These are phyloP conservation scores for Rhodotorula mucilaginosa DNA, from an alignment of 1,284 basidiomycete genomes.

Conservation along the genomic window DNA sequence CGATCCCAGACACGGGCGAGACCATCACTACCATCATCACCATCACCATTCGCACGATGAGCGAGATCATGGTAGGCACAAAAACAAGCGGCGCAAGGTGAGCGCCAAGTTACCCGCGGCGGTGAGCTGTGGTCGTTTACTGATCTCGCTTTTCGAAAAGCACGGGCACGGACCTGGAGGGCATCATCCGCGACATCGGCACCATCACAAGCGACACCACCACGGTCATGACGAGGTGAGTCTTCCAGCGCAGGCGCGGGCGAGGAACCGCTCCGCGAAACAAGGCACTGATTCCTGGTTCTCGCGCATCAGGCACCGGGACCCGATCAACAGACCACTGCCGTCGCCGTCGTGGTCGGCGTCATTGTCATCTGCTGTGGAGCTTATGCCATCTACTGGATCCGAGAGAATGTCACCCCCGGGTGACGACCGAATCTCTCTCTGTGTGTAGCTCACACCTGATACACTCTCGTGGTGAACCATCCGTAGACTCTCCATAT, in stretches of 20 bases:
- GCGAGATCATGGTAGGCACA: not conserved
- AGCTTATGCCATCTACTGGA: not conserved
- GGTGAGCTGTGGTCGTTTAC: not conserved
- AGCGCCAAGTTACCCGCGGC: no score
- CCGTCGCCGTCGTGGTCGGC: not conserved
- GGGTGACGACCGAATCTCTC: no score
- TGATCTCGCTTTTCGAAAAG: no score
- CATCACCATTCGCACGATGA: not conserved
- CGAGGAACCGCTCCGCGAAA: no score
- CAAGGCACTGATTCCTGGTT: not conserved
- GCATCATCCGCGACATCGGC: not conserved
- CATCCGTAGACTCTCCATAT: not conserved
- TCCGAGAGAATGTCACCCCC: not conserved
- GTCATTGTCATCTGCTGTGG: not conserved
- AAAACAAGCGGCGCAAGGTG: not conserved
- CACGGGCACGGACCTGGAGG: not conserved
- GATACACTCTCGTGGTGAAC: not conserved
- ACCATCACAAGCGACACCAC: constrained; percentile 1
- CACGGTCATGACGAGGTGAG: not conserved
- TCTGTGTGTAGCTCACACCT: no score
- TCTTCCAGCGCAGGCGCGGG: no score
- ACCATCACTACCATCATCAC: not conserved
- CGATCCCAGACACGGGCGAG: not conserved
- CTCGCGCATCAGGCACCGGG: not conserved
- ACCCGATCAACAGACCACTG: not conserved